These are phyloP conservation scores for Ophiostoma ulmi DNA, from an alignment of 2,329 filamentous ascomycete genomes.

Conservation along the genomic window DNA sequence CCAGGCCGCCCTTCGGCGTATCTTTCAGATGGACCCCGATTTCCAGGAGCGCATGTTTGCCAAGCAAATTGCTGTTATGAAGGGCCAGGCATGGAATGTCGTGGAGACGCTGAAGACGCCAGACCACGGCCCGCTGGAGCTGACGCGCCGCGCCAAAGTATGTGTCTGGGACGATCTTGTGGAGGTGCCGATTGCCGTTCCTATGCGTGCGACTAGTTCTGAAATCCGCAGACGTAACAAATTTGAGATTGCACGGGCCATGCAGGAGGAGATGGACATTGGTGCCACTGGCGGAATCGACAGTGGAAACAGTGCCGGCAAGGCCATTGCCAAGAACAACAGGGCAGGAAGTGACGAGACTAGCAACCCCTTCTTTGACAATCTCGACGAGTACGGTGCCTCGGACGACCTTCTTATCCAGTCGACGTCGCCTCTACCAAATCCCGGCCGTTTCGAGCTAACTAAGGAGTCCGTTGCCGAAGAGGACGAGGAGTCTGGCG, in stretches of 20 bases:
- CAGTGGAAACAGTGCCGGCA: not conserved
- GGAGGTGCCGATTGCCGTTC: conserved; percentile 89
- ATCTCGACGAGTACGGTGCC: conserved; percentile 31
- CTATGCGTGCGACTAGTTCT: conserved; percentile 76
- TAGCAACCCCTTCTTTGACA: conserved; percentile 1
- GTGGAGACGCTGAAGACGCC: conserved; percentile 91
- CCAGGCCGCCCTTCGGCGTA: conserved; percentile 73
- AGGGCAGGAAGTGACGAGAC: conserved; percentile 19
- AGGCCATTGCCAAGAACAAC: conserved; percentile 34
- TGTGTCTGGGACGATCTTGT: conserved; percentile 98
- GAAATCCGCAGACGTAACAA: conserved; percentile 64
- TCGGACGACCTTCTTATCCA: conserved; percentile 64
- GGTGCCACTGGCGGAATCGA: conserved; percentile 47
- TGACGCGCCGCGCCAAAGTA: conserved; percentile 83
- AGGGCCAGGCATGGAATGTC: conserved; percentile 98
- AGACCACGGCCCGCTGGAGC: conserved; percentile 85
- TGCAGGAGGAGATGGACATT: conserved; percentile 91
- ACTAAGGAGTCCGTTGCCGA: conserved; percentile 42
- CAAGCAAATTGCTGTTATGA: conserved; percentile 98
- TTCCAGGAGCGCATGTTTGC: conserved; percentile 99
- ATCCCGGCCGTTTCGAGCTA: conserved; percentile 70
- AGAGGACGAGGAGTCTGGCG: conserved; percentile 32
- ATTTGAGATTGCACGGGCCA: conserved; percentile 34
- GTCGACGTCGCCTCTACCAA: conserved; percentile 59
- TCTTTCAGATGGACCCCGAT: conserved; percentile 89